Base-by-base conservation (phyloP, 176 grass and related monocot species). In the Pharus latifolius region DNA sequence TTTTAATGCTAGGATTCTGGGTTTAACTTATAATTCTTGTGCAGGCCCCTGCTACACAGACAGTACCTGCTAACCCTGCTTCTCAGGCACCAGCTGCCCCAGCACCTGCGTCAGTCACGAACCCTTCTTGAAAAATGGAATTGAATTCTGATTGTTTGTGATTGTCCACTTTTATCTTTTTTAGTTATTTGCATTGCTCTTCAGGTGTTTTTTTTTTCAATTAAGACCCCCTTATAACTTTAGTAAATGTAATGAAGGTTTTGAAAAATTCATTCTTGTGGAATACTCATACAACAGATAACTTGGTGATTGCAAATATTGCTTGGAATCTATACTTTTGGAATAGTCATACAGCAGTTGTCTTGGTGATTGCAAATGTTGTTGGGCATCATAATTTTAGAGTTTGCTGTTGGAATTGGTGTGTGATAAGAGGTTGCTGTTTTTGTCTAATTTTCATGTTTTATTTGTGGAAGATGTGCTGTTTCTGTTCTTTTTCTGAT, bases 1-100 rank as follows among this genome's bases (percentile, higher is more conserved):
- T 54, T 14, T 26, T 84, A 7, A 20, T 85, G 11, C 5, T 77
- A 18, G 9, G 10, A 19, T 61, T 38, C 10, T 22, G 56, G 18
- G 70, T 80, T 56, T 67, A 23, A 69, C 72, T 41, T 43, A 3
- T 48, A 24, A 33, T 75, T 59, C 44, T 69, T 65, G 46, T 56
- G 25, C 51, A 91, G 92, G 79, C 82, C 6, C 82, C 84, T 18
- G 32, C 82, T 78, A 81, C 82, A 46, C 78, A 80, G 73, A 81
- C 84, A 30, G 79, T 83, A 13, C 63, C 75, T 41, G 67, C 75
- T 80, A 10, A 72, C 62, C 73, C 86, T 18, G 38, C 88, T 70
- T 54, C 84, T 74, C 81, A 83, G 80, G 78, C 57, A 42, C 43
- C 91, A 56, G 72, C 49, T 78, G 52, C 66, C 35, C 33, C 79